Percentiles rank a stretch among this genome's conserved stretches.
phyloP scores from a whole-genome alignment of 2,329 filamentous ascomycete species.

The Ophiostoma angusticollis region DNA sequence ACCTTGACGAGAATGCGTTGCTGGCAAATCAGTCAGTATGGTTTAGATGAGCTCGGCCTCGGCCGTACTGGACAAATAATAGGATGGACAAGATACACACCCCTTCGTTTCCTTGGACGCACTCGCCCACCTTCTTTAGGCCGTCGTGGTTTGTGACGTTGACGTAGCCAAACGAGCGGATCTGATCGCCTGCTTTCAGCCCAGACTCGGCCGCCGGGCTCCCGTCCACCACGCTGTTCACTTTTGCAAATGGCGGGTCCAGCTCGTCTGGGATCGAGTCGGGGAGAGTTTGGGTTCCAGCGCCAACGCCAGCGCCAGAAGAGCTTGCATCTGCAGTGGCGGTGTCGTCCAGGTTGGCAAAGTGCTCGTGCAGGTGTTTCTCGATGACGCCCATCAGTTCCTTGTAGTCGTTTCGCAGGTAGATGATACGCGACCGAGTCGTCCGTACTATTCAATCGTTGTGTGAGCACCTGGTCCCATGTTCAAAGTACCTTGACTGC shows the following conservation, averaged over 20 bases:
- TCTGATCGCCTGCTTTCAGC: conserved; percentile 64
- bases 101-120: conserved; percentile 79
- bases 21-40: conserved; percentile 34
- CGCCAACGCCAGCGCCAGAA: conserved; percentile 4
- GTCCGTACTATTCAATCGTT: conserved; percentile 57
- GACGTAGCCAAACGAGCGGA: conserved; percentile 75
- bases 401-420: conserved; percentile 87
- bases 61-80: conserved; percentile 15
- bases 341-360: conserved; percentile 55
- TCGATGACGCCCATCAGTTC: conserved; percentile 74
- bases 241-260: conserved; percentile 62
- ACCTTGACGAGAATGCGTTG: conserved; percentile 57
- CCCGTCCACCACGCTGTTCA: conserved; percentile 65
- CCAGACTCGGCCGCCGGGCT: conserved; percentile 80
- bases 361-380: conserved; percentile 75
- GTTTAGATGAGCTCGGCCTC: too few species aligned
- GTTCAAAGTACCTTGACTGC: conserved; percentile 15
- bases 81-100: conserved; percentile 44
- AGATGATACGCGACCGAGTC: conserved; percentile 81
- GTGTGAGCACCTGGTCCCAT: too few species aligned
- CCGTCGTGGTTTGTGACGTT: conserved; percentile 77
- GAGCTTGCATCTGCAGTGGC: conserved; percentile 20
- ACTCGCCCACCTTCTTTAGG: conserved; percentile 74
- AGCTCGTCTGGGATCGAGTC: conserved; percentile 24
- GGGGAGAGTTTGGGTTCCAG: conserved; percentile 15